phyloP scores from a whole-genome alignment of 805 yeast genomes.

The Kuraishia cidri region DNA sequence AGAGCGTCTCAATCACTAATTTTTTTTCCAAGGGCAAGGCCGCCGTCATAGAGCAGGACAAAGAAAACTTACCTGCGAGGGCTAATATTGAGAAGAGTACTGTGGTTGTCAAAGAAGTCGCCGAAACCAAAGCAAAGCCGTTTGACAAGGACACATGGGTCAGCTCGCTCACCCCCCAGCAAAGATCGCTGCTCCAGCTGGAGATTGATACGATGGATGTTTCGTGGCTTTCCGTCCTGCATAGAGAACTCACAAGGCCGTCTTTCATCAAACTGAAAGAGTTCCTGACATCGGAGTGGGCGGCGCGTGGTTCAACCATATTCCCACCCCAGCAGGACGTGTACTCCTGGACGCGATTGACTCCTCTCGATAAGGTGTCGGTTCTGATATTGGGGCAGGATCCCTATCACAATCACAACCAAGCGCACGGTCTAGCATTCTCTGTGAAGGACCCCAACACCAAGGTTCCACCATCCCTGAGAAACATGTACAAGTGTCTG shows the following conservation, averaged over 20 bases:
- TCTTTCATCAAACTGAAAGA: slow-evolving; percentile 69
- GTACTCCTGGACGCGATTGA: slow-evolving; percentile 86
- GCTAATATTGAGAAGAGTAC: no score
- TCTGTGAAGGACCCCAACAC: slow-evolving; percentile 77
- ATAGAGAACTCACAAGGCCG: slow-evolving; percentile 71
- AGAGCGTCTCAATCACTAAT: no score
- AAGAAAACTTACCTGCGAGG: no score
- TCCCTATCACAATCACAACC: slow-evolving; percentile 88
- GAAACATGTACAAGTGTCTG: slow-evolving; percentile 79
- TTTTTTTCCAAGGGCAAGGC: no score
- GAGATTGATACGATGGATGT: slow-evolving; percentile 68
- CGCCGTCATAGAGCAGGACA: no score
- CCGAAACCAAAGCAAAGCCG: no score
- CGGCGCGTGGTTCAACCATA: slow-evolving; percentile 35
- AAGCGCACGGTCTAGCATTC: slow-evolving; percentile 96
- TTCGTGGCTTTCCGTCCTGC: slow-evolving; percentile 69
- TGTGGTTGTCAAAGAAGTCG: no score
- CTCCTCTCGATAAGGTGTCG: slow-evolving; percentile 66
- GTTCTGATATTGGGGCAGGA: slow-evolving; percentile 91
- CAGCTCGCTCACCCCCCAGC: slow-evolving; percentile 33
- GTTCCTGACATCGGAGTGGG: slow-evolving; percentile 44
- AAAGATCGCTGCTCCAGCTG: slow-evolving; percentile 40
- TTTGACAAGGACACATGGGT: slow-evolving; percentile 51
- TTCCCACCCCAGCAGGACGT: slow-evolving; percentile 76
- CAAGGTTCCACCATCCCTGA: slow-evolving; percentile 79